Percentiles rank a stretch among this genome's conserved stretches.
phyloP scores from a whole-genome alignment of 331 rosid species.

The Quercus lobata region DNA sequence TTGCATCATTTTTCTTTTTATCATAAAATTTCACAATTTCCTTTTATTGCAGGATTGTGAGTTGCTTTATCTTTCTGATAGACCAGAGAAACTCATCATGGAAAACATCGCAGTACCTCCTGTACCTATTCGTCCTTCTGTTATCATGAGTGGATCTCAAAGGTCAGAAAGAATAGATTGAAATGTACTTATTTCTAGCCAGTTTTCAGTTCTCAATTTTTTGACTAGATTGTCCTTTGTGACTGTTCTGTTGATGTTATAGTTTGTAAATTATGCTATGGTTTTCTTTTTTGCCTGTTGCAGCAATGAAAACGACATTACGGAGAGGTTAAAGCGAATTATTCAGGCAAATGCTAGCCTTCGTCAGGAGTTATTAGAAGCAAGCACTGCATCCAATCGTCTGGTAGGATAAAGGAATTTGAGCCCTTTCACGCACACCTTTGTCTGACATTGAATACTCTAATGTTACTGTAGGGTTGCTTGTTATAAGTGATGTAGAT shows the following conservation, averaged over 20 bases:
- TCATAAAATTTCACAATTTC: slow-evolving; percentile 13
- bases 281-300: slow-evolving; percentile 22
- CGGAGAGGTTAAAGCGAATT: slow-evolving; percentile 71
- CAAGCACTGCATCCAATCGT: slow-evolving; percentile 39
- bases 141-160: slow-evolving; percentile 65
- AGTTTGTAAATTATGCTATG: slow-evolving; percentile 8
- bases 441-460: not conserved
- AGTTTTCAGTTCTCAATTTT: not conserved
- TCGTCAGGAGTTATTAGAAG: slow-evolving; percentile 44
- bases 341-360: slow-evolving; percentile 59
- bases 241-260: not conserved
- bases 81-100: slow-evolving; percentile 78
- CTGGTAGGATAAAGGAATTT: slow-evolving; percentile 48
- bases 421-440: not conserved
- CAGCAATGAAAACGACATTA: slow-evolving; percentile 95
- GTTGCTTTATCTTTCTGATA: slow-evolving; percentile 63
- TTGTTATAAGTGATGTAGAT: not conserved
- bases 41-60: slow-evolving; percentile 72
- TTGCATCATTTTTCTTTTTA: slow-evolving; percentile 11
- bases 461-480: not conserved
- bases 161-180: slow-evolving; percentile 46
- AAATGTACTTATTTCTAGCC: not conserved
- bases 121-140: slow-evolving; percentile 87
- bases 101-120: slow-evolving; percentile 84
- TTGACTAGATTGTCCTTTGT: not conserved